A percentile compares a stretch with the other conserved stretches of the same genome.
These are phyloP conservation scores for Berberis thunbergii DNA, from an alignment of 164 flowering plant species.

Conservation along the genomic window DNA sequence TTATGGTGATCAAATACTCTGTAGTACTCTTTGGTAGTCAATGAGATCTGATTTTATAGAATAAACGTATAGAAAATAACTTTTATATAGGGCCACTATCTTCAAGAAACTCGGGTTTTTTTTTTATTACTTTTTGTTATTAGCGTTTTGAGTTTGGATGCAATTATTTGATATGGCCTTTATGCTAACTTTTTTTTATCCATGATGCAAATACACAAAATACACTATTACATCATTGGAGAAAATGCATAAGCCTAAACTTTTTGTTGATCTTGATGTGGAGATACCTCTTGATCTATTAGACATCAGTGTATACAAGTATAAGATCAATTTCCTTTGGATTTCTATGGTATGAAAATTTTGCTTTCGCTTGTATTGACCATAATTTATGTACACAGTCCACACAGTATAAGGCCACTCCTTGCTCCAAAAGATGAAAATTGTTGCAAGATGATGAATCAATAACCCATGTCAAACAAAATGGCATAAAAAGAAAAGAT, in stretches of 20 bases:
- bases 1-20: too few relatives aligned
- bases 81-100: too few relatives aligned
- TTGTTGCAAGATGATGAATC: conserved; percentile 68
- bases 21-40: too few relatives aligned
- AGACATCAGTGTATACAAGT: conserved; percentile 97
- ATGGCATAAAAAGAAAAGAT: conserved; percentile 73
- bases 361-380: not conserved
- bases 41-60: too few relatives aligned
- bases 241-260: conserved; percentile 87
- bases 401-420: conserved; percentile 42
- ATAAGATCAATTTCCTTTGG: conserved; percentile 15
- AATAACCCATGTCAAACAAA: conserved; percentile 60
- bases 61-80: too few relatives aligned
- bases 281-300: conserved; percentile 96
- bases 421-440: conserved; percentile 89
- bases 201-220: conserved; percentile 55
- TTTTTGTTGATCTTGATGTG: conserved; percentile 86
- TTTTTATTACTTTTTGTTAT: not conserved
- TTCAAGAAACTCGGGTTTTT: too few relatives aligned
- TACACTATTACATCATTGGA: conserved; percentile 85
- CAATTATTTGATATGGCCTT: not conserved
- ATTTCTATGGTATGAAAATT: conserved; percentile 1
- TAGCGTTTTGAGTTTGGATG: not conserved
- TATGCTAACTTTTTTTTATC: not conserved
- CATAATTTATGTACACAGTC: conserved; percentile 29